Evolutionary conservation across 306 rosid genomes (phyloP).

Genomic region (Luffa acutangula): DNA sequence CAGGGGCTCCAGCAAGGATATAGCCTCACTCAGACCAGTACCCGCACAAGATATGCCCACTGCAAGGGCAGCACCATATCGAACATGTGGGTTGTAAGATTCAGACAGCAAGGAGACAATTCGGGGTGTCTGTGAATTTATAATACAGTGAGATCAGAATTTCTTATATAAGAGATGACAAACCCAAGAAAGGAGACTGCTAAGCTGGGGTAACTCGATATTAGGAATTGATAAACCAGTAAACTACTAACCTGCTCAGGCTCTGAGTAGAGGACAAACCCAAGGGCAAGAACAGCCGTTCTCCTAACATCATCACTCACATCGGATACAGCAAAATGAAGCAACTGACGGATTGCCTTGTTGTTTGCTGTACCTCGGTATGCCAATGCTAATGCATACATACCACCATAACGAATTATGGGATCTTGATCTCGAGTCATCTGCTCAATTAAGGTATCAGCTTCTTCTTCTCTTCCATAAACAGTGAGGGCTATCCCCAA

Average conservation of each 20-base stretch:
- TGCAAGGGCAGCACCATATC: conserved; percentile 98
- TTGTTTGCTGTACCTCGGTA: conserved; percentile 94
- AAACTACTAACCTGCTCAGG: conserved; percentile 81
- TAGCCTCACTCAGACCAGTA: conserved; percentile 96
- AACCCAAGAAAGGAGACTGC: background rate
- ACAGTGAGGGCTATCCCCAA: conserved; percentile 94
- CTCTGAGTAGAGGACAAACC: conserved; percentile 93
- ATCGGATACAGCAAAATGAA: conserved; percentile 96
- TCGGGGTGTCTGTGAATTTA: conserved; percentile 79
- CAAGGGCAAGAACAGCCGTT: conserved; percentile 97
- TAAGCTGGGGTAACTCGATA: background rate
- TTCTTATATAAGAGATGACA: background rate
- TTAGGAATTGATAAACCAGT: background rate
- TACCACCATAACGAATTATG: conserved; percentile 90
- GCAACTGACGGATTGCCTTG: conserved; percentile 88
- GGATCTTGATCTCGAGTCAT: conserved; percentile 98
- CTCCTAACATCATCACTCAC: conserved; percentile 98
- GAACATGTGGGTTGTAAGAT: conserved; percentile 95
- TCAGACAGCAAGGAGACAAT: conserved; percentile 89
- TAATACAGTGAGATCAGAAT: conserved; percentile 1
- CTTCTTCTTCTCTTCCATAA: conserved; percentile 97
- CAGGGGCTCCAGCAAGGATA: conserved; percentile 89
- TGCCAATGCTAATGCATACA: conserved; percentile 97
- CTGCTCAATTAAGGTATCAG: conserved; percentile 92
- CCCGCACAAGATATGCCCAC: conserved; percentile 99